Conservation (phyloP, 225 moss, liverwort and hornwort species). For the Polytrichum formosum region DNA sequence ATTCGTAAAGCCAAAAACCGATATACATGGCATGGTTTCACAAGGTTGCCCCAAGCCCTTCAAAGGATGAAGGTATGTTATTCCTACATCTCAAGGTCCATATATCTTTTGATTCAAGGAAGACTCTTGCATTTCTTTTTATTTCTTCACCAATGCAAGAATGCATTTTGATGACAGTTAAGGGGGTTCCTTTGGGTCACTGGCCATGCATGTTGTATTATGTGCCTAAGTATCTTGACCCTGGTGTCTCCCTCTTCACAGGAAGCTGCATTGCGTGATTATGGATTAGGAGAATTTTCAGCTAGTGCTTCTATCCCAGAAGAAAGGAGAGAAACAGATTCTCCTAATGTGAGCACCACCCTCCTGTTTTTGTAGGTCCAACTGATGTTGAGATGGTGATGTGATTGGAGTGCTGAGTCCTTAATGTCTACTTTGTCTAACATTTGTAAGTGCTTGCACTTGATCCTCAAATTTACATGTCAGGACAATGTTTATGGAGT, state of each 20-base stretch:
- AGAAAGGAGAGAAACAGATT: conserved; percentile 37
- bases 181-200: no score
- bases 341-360: conserved; percentile 27
- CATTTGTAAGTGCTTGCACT: no score
- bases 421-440: neutral
- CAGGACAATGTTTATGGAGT: neutral
- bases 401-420: neutral
- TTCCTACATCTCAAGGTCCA: neutral
- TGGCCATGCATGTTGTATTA: neutral
- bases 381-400: neutral
- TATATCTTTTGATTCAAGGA: no score
- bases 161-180: no score
- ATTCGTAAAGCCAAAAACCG: conserved; percentile 94
- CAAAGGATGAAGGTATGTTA: conserved; percentile 76
- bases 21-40: conserved; percentile 95
- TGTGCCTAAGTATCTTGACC: neutral
- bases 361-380: neutral
- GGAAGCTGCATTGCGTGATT: conserved; percentile 80
- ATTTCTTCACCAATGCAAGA: no score
- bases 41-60: conserved; percentile 78
- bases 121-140: no score
- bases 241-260: conserved; percentile 6
- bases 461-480: no score
- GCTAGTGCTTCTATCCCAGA: conserved; percentile 34
- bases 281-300: conserved; percentile 57